Conservation (phyloP, 2,329 filamentous ascomycete species). For the Beauveria caledonica region DNA sequence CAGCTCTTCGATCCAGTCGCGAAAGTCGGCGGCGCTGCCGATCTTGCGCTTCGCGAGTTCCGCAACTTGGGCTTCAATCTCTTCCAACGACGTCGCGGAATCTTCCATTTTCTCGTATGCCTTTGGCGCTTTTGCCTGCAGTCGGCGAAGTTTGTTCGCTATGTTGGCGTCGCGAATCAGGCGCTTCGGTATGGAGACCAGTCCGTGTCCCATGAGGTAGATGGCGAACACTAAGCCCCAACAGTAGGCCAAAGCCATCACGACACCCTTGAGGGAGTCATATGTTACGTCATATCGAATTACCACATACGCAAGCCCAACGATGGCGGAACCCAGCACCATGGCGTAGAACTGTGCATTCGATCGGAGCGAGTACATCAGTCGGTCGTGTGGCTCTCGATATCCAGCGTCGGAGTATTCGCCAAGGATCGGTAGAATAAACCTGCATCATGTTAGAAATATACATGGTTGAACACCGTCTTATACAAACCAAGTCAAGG, state of each 20-base stretch:
- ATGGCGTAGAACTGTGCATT: conserved; percentile 88
- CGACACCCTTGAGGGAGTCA: conserved; percentile 66
- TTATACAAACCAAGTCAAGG: conserved; percentile 69
- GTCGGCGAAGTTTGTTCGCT: conserved; percentile 60
- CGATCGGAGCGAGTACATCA: conserved; percentile 75
- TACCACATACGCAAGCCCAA: conserved; percentile 77
- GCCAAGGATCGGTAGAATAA: conserved; percentile 84
- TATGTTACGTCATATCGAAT: conserved; percentile 67
- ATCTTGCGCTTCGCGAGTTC: conserved; percentile 76
- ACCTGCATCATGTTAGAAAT: conserved; percentile 40
- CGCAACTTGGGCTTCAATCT: conserved; percentile 70
- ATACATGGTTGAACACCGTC: background rate
- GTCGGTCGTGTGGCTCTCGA: conserved; percentile 70
- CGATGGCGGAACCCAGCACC: conserved; percentile 58
- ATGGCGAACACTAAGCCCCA: conserved; percentile 90
- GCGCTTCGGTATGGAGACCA: conserved; percentile 80
- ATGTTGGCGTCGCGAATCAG: conserved; percentile 75
- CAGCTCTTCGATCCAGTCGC: conserved; percentile 94
- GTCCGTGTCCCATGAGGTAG: conserved; percentile 93
- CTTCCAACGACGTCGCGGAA: conserved; percentile 68
- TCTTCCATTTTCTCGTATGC: conserved; percentile 85
- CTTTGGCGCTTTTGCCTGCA: conserved; percentile 73
- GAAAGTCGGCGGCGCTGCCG: conserved; percentile 64
- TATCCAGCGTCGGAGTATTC: conserved; percentile 95
- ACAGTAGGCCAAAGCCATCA: conserved; percentile 92